phyloP scores from a whole-genome alignment of 768 basidiomycete genomes.

The Coprinopsis strossmayeri region DNA sequence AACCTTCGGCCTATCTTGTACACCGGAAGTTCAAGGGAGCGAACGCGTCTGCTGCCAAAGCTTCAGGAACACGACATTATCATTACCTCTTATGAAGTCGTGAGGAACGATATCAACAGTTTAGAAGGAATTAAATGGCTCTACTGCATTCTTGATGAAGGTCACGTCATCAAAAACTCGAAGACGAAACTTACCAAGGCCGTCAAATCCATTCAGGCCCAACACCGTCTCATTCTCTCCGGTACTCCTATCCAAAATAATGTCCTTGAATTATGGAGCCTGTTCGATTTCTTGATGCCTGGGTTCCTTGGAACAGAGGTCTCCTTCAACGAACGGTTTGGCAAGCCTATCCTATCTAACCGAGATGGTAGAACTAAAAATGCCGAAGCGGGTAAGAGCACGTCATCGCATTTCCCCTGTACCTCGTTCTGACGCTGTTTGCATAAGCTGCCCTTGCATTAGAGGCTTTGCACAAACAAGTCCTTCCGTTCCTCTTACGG shows the following conservation, averaged over 20 bases:
- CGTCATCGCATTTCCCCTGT: not conserved
- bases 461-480: conserved; percentile 97
- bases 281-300: conserved; percentile 99
- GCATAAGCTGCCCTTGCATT: conserved; percentile 80
- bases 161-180: conserved; percentile 97
- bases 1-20: conserved; percentile 83
- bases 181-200: conserved; percentile 98
- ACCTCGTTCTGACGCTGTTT: conserved; percentile 1
- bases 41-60: conserved; percentile 58
- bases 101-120: conserved; percentile 84
- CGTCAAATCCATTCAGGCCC: conserved; percentile 83
- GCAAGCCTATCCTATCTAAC: conserved; percentile 92
- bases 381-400: conserved; percentile 78
- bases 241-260: conserved; percentile 99
- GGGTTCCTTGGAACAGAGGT: conserved; percentile 96
- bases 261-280: conserved; percentile 94
- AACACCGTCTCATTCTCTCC: conserved; percentile 91
- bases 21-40: conserved; percentile 80
- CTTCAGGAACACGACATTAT: conserved; percentile 79
- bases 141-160: conserved; percentile 96
- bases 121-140: conserved; percentile 78
- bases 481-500: conserved; percentile 94
- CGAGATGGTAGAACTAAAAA: conserved; percentile 94
- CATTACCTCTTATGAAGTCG: conserved; percentile 96
- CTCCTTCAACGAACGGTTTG: conserved; percentile 92